phyloP scores from a whole-genome alignment of 129 eudicot species.

The Helichrysum umbraculigerum region DNA sequence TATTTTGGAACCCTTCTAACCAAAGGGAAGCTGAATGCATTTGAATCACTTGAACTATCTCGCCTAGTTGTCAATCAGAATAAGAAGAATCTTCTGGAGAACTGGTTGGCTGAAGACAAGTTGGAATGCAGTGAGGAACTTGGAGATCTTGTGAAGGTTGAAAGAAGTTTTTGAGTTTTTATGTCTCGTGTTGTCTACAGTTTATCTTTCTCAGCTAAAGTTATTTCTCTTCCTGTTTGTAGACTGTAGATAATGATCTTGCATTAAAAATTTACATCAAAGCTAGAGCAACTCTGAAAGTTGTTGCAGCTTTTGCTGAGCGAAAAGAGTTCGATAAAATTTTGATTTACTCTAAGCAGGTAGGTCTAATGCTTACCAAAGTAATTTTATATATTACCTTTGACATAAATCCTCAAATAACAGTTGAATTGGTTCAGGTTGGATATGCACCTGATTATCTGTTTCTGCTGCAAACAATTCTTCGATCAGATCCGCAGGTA shows the following conservation, averaged over 20 bases:
- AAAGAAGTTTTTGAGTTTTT: neutral
- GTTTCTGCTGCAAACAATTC: conserved; percentile 94
- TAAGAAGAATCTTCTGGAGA: conserved; percentile 75
- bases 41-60: conserved; percentile 74
- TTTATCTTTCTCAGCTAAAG: neutral
- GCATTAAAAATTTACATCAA: conserved; percentile 1
- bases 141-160: conserved; percentile 32
- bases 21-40: conserved; percentile 72
- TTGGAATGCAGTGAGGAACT: conserved; percentile 84
- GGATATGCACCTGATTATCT: conserved; percentile 94
- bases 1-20: conserved; percentile 78
- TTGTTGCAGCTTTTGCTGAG: conserved; percentile 98
- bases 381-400: neutral
- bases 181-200: neutral
- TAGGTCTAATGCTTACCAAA: neutral
- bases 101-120: conserved; percentile 85
- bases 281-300: conserved; percentile 87
- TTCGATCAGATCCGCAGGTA: conserved; percentile 95
- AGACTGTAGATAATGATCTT: conserved; percentile 7
- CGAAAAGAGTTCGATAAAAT: conserved; percentile 94
- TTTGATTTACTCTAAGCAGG: conserved; percentile 94
- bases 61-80: conserved; percentile 81
- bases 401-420: neutral
- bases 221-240: neutral
- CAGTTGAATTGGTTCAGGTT: conserved; percentile 51